Conservation (phyloP, 768 basidiomycete genomes). For the Rhizopogon salebrosus region DNA sequence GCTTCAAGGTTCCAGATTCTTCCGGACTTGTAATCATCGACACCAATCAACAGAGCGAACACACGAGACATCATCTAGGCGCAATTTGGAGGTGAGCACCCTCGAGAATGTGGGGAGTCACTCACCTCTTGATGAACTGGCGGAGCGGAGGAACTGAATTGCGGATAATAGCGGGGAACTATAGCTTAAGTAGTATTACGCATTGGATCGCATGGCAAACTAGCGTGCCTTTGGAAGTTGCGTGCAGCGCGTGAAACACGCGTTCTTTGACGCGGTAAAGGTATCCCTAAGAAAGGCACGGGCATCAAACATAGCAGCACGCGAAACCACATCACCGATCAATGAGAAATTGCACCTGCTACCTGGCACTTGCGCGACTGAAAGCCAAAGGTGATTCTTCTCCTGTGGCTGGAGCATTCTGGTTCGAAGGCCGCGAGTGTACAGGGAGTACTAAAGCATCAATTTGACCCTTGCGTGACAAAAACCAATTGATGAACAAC, state of each 20-base stretch:
- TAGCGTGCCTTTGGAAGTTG: neutral
- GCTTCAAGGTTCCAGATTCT: constrained; percentile 62
- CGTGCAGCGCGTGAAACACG: neutral
- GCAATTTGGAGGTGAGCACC: constrained; percentile 6
- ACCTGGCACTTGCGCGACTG: neutral
- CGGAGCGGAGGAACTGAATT: constrained; percentile 9
- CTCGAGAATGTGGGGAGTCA: neutral
- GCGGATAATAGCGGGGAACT: neutral
- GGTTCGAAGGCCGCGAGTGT: neutral
- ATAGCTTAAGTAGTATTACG: neutral
- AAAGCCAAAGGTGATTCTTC: neutral
- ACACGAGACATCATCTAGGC: constrained; percentile 40
- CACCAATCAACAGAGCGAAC: constrained; percentile 64
- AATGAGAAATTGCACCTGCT: neutral
- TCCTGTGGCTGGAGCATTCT: neutral
- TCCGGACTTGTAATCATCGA: constrained; percentile 64
- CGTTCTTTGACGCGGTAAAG: constrained; percentile 3
- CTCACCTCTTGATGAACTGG: constrained; percentile 8
- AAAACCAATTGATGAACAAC: neutral
- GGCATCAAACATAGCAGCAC: neutral
- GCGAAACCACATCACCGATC: neutral
- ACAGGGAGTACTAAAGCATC: neutral
- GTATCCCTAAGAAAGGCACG: constrained; percentile 3
- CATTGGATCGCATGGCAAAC: neutral
- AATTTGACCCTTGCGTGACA: neutral